A percentile compares a stretch with the other conserved stretches of the same genome.
phyloP scores from a whole-genome alignment of 1,139 yeast genomes.

The Casaregolazyma lundiana region DNA sequence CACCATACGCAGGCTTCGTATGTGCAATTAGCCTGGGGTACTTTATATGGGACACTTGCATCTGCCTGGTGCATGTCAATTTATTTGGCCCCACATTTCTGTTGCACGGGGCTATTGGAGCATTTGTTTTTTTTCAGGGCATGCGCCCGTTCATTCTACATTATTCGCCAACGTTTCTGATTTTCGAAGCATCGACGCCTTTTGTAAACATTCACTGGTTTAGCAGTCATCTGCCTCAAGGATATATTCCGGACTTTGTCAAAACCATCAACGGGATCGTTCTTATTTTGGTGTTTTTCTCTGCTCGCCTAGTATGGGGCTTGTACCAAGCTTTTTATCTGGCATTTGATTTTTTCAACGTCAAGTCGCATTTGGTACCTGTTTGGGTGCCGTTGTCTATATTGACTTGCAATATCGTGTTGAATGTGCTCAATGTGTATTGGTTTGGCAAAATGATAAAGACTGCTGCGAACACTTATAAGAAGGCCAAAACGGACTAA shows the following conservation, averaged over 20 bases:
- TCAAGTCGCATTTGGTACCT: slow-evolving; percentile 31
- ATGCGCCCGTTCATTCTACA: slow-evolving; percentile 72
- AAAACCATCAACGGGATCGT: slow-evolving; percentile 65
- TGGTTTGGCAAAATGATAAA: slow-evolving; percentile 75
- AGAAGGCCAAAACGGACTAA: neutral
- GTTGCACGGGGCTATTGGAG: slow-evolving; percentile 80
- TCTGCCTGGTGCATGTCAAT: slow-evolving; percentile 56
- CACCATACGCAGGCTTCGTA: slow-evolving; percentile 72
- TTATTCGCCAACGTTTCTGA: slow-evolving; percentile 76
- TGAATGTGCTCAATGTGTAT: slow-evolving; percentile 59
- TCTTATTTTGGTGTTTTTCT: slow-evolving; percentile 66
- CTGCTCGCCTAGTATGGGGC: slow-evolving; percentile 82
- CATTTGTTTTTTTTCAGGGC: slow-evolving; percentile 63
- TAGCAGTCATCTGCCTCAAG: slow-evolving; percentile 65
- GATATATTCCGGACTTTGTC: slow-evolving; percentile 46
- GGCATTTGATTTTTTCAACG: slow-evolving; percentile 16
- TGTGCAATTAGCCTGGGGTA: slow-evolving; percentile 74
- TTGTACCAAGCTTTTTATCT: slow-evolving; percentile 57
- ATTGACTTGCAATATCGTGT: slow-evolving; percentile 55
- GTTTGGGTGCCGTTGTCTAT: slow-evolving; percentile 47
- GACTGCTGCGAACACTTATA: slow-evolving; percentile 4
- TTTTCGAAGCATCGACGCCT: slow-evolving; percentile 91
- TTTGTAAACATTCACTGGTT: slow-evolving; percentile 91
- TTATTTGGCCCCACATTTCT: slow-evolving; percentile 80
- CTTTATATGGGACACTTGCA: slow-evolving; percentile 83